Conservation (phyloP, 1,284 basidiomycete genomes). For the Irpex rosettiformis region DNA sequence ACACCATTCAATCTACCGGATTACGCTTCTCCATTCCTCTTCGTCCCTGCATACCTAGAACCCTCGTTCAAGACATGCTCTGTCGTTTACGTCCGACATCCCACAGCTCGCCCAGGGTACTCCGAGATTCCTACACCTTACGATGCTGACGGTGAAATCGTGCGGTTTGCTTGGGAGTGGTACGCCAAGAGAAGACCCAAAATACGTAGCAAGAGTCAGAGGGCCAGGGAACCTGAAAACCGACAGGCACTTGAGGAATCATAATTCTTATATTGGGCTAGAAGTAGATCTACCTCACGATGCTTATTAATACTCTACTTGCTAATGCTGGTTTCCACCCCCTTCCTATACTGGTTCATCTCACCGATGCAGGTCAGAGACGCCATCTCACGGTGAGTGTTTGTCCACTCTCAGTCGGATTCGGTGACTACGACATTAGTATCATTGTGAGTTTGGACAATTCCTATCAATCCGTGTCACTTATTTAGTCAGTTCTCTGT, state of each 20-base stretch:
- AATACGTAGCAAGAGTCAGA: constrained; percentile 64
- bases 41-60: constrained; percentile 95
- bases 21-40: constrained; percentile 89
- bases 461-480: too few species aligned
- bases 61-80: constrained; percentile 91
- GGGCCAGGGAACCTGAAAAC: constrained; percentile 71
- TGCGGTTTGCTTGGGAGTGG: constrained; percentile 91
- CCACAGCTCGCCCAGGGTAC: constrained; percentile 89
- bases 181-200: constrained; percentile 73
- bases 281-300: constrained; percentile 1
- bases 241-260: constrained; percentile 19
- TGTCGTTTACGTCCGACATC: constrained; percentile 91
- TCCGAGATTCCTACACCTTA: constrained; percentile 93
- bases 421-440: too few species aligned
- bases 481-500: too few species aligned
- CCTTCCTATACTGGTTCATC: too few species aligned
- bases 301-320: neutral
- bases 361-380: too few species aligned
- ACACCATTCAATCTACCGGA: constrained; percentile 87
- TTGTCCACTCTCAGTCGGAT: too few species aligned
- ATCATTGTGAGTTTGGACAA: too few species aligned
- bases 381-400: too few species aligned
- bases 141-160: constrained; percentile 88
- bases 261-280: neutral
- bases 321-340: neutral